Percentiles rank a stretch among this genome's conserved stretches.
Evolutionary conservation across 2,329 filamentous ascomycete species (phyloP).

Genomic region (Penicillium verrucosum): DNA sequence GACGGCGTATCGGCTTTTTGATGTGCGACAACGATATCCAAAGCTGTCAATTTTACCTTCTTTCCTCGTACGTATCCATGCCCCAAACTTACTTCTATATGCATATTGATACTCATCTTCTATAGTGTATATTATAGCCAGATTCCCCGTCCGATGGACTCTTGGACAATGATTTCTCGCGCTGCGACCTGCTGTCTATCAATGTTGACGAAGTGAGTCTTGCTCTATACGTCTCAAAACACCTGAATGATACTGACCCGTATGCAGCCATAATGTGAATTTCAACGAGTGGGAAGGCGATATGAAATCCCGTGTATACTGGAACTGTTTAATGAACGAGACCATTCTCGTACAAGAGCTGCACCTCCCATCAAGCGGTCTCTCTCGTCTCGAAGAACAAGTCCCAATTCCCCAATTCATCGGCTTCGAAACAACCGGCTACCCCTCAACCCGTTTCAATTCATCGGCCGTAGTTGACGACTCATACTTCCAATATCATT

Average conservation of each 20-base stretch:
- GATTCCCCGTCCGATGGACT: constrained; percentile 52
- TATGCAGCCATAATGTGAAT: constrained; percentile 37
- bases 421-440: constrained; percentile 39
- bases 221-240: background rate
- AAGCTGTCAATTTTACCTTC: constrained; percentile 52
- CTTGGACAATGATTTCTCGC: constrained; percentile 53
- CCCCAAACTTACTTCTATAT: background rate
- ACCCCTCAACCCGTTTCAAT: constrained; percentile 30
- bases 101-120: constrained; percentile 9
- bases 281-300: constrained; percentile 54
- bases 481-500: constrained; percentile 56
- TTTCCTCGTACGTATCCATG: constrained; percentile 41
- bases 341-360: constrained; percentile 55
- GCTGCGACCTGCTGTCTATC: constrained; percentile 51
- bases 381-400: constrained; percentile 51
- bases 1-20: constrained; percentile 51
- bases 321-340: constrained; percentile 56
- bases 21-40: constrained; percentile 51
- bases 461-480: constrained; percentile 47
- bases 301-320: constrained; percentile 56
- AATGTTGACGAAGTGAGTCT: constrained; percentile 44
- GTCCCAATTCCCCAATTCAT: constrained; percentile 55
- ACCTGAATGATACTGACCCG: constrained; percentile 14
- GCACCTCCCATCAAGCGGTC: constrained; percentile 50
- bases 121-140: constrained; percentile 50